Evolutionary conservation across 805 yeast genomes (phyloP), one percentile per base, ranked within the genome.

Genomic region (Wilhelminamyces savonicus): DNA sequence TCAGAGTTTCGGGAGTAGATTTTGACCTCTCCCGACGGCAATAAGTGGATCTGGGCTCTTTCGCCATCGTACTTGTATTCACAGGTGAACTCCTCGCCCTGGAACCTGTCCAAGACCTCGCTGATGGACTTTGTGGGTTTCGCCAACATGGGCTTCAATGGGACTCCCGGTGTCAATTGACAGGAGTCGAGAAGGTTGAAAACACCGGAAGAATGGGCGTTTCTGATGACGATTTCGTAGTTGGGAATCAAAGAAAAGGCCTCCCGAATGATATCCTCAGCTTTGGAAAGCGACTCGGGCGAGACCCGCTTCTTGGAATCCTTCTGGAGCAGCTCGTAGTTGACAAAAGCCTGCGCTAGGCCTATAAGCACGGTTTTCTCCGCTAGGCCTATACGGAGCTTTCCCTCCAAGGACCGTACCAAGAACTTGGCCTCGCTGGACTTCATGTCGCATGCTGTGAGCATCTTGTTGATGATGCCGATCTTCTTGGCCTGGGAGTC

Each of bases 41-140:
- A 54, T 17, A 81, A 55, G 55, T 92, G 98, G 8, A 92, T 80
- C 53, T 92, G 98, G 0, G 97, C 97, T 45, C 98, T 73, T 59
- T 92, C 98, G 26, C 98, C 98, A 53, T 92, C 98, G 48, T 92
- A 92, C 50, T 92, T 92, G 59, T 88, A 92, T 53, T 92, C 98
- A 54, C 97, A 90, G 0, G 97, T 88, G 50, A 92, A 92, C 34
- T 74, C 74, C 42, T 79, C 81, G 26, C 79, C 86, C 40, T 82
- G 82, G 52, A 92, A 88, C 33, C 94, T 66, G 52, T 92, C 95
- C 37, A 92, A 66, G 1, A 92, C 84, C 51, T 92, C 98, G n/a
- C 82, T 74, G 21, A 92, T 79, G 2, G 96, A 74, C 50, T 92
- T 90, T 0, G 97, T 90, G 2, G 98, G 98, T 51, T 90, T 92